Percentiles rank a stretch among this genome's conserved stretches.
phyloP scores from a whole-genome alignment of 805 yeast species.

The Cephaloascus fragrans region DNA sequence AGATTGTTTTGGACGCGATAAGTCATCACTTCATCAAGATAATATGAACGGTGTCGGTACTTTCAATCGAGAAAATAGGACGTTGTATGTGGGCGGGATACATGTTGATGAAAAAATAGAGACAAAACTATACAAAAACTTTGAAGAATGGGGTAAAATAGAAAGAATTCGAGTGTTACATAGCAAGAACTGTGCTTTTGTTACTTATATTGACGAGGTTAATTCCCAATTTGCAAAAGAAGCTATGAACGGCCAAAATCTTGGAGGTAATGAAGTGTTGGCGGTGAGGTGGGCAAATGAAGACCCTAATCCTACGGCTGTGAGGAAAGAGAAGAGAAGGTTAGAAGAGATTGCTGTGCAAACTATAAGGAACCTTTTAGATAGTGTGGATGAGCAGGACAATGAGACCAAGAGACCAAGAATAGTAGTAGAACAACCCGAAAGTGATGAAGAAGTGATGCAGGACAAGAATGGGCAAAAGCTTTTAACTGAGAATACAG shows the following conservation, averaged over 20 bases:
- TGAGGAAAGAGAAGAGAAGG: slow-evolving; percentile 34
- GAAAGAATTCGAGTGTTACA: slow-evolving; percentile 55
- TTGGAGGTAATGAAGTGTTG: slow-evolving; percentile 54
- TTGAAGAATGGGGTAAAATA: slow-evolving; percentile 69
- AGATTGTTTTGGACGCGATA: slow-evolving; percentile 92
- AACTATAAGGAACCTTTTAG: slow-evolving; percentile 36
- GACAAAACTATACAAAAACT: slow-evolving; percentile 29
- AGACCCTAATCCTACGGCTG: slow-evolving; percentile 71
- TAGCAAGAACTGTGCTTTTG: slow-evolving; percentile 65
- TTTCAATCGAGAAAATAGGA: slow-evolving; percentile 56
- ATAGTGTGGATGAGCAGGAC: slow-evolving; percentile 15
- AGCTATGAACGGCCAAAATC: slow-evolving; percentile 80
- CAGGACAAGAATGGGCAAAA: not conserved
- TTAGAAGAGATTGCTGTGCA: slow-evolving; percentile 44
- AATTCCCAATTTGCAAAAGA: slow-evolving; percentile 94
- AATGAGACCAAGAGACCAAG: slow-evolving; percentile 8
- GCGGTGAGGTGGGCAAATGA: slow-evolving; percentile 83
- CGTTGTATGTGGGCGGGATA: slow-evolving; percentile 62
- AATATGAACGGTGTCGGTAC: slow-evolving; percentile 95
- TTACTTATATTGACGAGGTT: slow-evolving; percentile 55
- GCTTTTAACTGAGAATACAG: not conserved
- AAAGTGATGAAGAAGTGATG: slow-evolving; percentile 2
- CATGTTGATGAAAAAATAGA: slow-evolving; percentile 29
- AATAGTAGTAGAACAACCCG: slow-evolving; percentile 13
- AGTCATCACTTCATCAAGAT: slow-evolving; percentile 70